Conservation (phyloP, 2,329 filamentous ascomycete genomes). For the Fusarium incarnatum region DNA sequence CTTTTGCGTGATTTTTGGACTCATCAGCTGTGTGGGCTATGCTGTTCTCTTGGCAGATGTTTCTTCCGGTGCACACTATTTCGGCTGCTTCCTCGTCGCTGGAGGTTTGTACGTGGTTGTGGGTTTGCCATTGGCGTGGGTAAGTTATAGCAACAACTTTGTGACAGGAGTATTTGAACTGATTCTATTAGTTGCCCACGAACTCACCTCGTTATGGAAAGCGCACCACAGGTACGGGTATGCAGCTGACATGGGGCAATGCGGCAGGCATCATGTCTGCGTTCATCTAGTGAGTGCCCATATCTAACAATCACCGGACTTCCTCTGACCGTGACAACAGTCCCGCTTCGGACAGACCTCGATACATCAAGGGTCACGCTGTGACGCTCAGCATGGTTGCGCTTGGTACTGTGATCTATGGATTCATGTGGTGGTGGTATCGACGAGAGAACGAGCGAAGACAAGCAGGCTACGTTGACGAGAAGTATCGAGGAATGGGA, state of each 20-base stretch:
- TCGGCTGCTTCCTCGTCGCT: conserved; percentile 80
- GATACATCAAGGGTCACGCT: conserved; percentile 72
- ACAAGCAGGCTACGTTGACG: conserved; percentile 52
- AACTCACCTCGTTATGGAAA: conserved; percentile 83
- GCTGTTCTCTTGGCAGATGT: conserved; percentile 72
- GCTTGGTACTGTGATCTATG: conserved; percentile 64
- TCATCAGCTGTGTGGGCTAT: conserved; percentile 75
- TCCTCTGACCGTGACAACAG: conserved; percentile 48
- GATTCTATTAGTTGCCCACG: conserved; percentile 60
- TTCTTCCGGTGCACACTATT: conserved; percentile 74
- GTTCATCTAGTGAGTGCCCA: conserved; percentile 65
- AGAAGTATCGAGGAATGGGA: conserved; percentile 55
- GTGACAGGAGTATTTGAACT: conserved; percentile 2
- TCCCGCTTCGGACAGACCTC: conserved; percentile 61
- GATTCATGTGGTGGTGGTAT: conserved; percentile 66
- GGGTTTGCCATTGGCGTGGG: conserved; percentile 67
- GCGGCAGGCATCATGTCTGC: conserved; percentile 78
- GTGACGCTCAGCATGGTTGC: conserved; percentile 69
- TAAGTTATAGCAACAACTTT: conserved; percentile 31
- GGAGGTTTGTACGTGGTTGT: conserved; percentile 75
- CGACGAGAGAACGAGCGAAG: conserved; percentile 60
- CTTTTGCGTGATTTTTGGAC: conserved; percentile 71
- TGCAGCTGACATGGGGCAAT: conserved; percentile 79
- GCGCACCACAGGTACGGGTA: conserved; percentile 75
- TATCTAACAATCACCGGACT: neutral